phyloP scores from a whole-genome alignment of 257 asterid genomes.

The Forsythia viridissima region DNA sequence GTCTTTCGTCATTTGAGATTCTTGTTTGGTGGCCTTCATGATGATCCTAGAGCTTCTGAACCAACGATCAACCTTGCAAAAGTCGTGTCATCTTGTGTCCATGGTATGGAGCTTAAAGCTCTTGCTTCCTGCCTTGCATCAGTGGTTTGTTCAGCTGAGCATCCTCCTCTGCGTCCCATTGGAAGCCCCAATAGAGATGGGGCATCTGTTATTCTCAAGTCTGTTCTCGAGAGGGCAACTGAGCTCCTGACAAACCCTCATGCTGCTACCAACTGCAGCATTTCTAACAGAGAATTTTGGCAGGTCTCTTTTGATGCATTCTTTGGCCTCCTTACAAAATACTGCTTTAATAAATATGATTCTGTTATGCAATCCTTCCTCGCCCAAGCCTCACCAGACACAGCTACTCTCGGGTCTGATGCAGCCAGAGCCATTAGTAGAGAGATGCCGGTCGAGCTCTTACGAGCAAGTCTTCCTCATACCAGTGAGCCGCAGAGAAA shows the following conservation, averaged over 20 bases:
- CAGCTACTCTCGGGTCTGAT: slow-evolving; percentile 45
- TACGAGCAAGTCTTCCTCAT: slow-evolving; percentile 80
- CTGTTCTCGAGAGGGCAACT: slow-evolving; percentile 73
- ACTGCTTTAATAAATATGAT: slow-evolving; percentile 73
- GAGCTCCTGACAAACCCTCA: slow-evolving; percentile 63
- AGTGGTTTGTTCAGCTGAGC: slow-evolving; percentile 71
- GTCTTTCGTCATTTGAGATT: slow-evolving; percentile 79
- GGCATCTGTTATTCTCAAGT: slow-evolving; percentile 64
- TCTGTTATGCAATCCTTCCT: slow-evolving; percentile 50
- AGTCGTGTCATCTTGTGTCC: slow-evolving; percentile 43
- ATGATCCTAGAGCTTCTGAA: slow-evolving; percentile 38
- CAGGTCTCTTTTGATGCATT: slow-evolving; percentile 86
- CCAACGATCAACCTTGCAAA: slow-evolving; percentile 45
- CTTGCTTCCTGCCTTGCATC: slow-evolving; percentile 82
- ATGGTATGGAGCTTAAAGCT: slow-evolving; percentile 61
- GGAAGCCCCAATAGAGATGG: slow-evolving; percentile 76
- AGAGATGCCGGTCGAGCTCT: slow-evolving; percentile 76
- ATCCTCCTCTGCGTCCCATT: slow-evolving; percentile 70
- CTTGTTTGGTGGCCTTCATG: slow-evolving; percentile 53
- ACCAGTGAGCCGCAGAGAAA: slow-evolving; percentile 69
- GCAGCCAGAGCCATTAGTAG: slow-evolving; percentile 54
- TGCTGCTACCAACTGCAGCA: slow-evolving; percentile 50
- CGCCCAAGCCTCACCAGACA: slow-evolving; percentile 42
- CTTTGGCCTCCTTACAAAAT: slow-evolving; percentile 58
- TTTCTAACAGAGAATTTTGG: slow-evolving; percentile 59